Conservation (phyloP, 2,329 filamentous ascomycete genomes). For the Exophiala sp. region DNA sequence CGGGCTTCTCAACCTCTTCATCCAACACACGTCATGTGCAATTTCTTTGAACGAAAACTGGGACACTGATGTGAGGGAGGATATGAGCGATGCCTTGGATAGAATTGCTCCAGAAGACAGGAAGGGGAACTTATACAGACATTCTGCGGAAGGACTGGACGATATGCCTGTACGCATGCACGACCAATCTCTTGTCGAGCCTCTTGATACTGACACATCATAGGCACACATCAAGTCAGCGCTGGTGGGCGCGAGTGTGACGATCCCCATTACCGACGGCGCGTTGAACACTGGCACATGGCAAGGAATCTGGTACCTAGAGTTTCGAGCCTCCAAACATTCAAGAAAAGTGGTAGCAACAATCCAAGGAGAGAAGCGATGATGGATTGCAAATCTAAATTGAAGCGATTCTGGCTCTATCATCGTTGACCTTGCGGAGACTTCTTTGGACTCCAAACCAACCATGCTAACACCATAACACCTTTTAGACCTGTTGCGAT, state of each 20-base stretch:
- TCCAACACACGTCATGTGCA: constrained; percentile 92
- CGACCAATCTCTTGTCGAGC: background rate
- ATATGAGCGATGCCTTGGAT: constrained; percentile 94
- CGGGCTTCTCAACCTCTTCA: constrained; percentile 81
- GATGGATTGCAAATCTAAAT: background rate
- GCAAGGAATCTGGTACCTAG: constrained; percentile 84
- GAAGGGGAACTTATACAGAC: constrained; percentile 74
- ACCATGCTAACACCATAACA: constrained; percentile 36
- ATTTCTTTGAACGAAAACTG: constrained; percentile 91
- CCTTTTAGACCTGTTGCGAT: constrained; percentile 40
- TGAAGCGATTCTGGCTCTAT: background rate
- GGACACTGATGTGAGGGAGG: constrained; percentile 77
- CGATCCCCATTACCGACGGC: constrained; percentile 85
- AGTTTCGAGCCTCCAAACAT: constrained; percentile 77
- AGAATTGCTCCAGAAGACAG: constrained; percentile 80
- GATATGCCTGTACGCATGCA: constrained; percentile 73
- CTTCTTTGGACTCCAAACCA: constrained; percentile 34
- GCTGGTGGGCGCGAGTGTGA: constrained; percentile 82
- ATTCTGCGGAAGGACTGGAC: constrained; percentile 81
- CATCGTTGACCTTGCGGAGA: background rate
- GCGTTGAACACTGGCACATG: constrained; percentile 64
- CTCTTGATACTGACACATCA: background rate
- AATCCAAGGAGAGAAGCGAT: constrained; percentile 76
- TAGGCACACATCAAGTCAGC: constrained; percentile 91
- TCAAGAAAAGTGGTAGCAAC: constrained; percentile 82